Evolutionary conservation across 78 protist species (phyloP).

Genomic region (Dictyostelium capitatum): DNA sequence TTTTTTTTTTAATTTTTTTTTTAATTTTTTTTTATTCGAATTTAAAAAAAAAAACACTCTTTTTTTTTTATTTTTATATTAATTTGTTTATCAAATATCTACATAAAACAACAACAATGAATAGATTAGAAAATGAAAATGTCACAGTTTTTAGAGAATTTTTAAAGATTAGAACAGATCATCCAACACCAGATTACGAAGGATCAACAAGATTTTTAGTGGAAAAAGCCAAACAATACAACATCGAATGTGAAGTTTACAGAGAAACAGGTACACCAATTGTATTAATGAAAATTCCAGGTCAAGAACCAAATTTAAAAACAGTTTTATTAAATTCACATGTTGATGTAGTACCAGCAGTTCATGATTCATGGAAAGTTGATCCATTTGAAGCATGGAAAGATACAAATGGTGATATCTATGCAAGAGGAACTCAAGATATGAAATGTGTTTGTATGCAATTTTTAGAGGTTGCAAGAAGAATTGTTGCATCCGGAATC

Average conservation of each 20-base stretch:
- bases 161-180: slow-evolving; percentile 73
- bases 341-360: slow-evolving; percentile 93
- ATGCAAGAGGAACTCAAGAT: slow-evolving; percentile 95
- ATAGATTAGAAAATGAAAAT: not conserved
- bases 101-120: not conserved
- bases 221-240: slow-evolving; percentile 66
- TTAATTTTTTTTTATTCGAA: too few relatives aligned
- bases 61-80: too few relatives aligned
- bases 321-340: slow-evolving; percentile 89
- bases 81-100: too few relatives aligned
- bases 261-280: slow-evolving; percentile 79
- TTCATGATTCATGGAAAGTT: slow-evolving; percentile 77
- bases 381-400: slow-evolving; percentile 79
- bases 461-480: slow-evolving; percentile 70
- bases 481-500: slow-evolving; percentile 22
- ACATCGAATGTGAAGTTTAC: slow-evolving; percentile 47
- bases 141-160: slow-evolving; percentile 75
- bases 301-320: slow-evolving; percentile 82
- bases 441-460: slow-evolving; percentile 95
- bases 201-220: slow-evolving; percentile 60
- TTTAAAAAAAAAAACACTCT: too few relatives aligned
- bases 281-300: slow-evolving; percentile 79
- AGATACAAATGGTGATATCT: slow-evolving; percentile 79
- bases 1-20: not conserved
- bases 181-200: slow-evolving; percentile 78